A percentile compares a stretch with the other conserved stretches of the same genome.
These are phyloP conservation scores for Lactarius evosmus DNA, from an alignment of 768 basidiomycete species.

Conservation along the genomic window DNA sequence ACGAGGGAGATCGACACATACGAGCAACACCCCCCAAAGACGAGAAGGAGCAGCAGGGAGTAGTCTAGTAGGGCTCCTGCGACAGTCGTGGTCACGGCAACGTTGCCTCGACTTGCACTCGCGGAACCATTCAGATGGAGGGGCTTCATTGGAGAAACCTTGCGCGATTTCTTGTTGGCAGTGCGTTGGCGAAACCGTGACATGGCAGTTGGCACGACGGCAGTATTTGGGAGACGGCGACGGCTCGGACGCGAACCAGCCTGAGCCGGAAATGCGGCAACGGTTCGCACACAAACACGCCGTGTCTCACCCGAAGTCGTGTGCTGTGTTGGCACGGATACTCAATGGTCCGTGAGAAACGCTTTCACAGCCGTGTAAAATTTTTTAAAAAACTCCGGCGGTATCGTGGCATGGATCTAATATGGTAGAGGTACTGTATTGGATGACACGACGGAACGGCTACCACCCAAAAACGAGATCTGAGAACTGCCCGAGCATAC, in stretches of 20 bases:
- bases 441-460: background rate
- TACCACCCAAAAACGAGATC: conserved; percentile 56
- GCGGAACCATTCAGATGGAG: background rate
- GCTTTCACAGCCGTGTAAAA: background rate
- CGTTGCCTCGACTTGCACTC: background rate
- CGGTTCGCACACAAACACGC: background rate
- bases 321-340: too few relatives aligned
- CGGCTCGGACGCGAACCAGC: background rate
- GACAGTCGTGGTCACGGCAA: conserved; percentile 8
- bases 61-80: conserved; percentile 38
- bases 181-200: conserved; percentile 15
- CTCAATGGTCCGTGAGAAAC: background rate
- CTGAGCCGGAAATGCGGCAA: background rate
- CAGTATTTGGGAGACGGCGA: background rate
- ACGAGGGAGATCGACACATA: conserved; percentile 38
- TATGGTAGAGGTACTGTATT: background rate
- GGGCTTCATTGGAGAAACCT: background rate
- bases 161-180: conserved; percentile 1
- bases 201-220: conserved; percentile 11
- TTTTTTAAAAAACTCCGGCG: background rate
- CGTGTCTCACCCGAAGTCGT: too few relatives aligned
- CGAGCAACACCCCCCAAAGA: conserved; percentile 85
- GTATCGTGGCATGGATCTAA: background rate
- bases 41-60: conserved; percentile 49
- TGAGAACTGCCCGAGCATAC: conserved; percentile 68